Percentiles rank a stretch among this genome's conserved stretches.
Evolutionary conservation across 2,329 filamentous ascomycete species (phyloP).

Genomic region (Hymenoscyphus fructigenus): DNA sequence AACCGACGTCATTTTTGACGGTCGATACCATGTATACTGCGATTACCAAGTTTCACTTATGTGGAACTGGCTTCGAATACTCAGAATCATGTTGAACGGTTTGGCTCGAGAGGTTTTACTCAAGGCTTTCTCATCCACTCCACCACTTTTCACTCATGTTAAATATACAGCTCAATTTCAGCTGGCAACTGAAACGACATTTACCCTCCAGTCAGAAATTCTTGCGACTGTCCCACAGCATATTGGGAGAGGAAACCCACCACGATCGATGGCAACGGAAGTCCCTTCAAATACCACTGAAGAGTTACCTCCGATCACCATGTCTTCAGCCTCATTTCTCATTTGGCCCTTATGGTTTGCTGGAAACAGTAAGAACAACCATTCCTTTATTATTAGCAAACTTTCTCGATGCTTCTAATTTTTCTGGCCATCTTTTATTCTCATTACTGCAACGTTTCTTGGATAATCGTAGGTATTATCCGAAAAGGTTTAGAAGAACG

Average conservation of each 20-base stretch:
- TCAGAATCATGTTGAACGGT: slow-evolving; percentile 28
- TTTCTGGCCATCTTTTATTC: background rate
- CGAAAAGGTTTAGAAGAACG: background rate
- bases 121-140: slow-evolving; percentile 17
- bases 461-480: background rate
- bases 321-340: slow-evolving; percentile 27
- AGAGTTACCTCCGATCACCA: slow-evolving; percentile 13
- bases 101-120: slow-evolving; percentile 23
- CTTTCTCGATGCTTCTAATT: background rate
- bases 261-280: background rate
- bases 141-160: slow-evolving; percentile 20
- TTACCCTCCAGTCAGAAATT: slow-evolving; percentile 25
- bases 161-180: slow-evolving; percentile 30
- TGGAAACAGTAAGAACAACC: slow-evolving; percentile 22
- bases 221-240: slow-evolving; percentile 29
- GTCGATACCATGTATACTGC: slow-evolving; percentile 31
- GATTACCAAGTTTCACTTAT: slow-evolving; percentile 30
- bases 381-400: background rate
- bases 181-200: slow-evolving; percentile 24
- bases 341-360: slow-evolving; percentile 35
- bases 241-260: slow-evolving; percentile 14
- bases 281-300: background rate
- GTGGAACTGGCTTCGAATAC: slow-evolving; percentile 29
- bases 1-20: slow-evolving; percentile 26
- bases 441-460: background rate